These are phyloP conservation scores for Penicillium corylophilum DNA, from an alignment of 2,329 filamentous ascomycete species.

Conservation along the genomic window DNA sequence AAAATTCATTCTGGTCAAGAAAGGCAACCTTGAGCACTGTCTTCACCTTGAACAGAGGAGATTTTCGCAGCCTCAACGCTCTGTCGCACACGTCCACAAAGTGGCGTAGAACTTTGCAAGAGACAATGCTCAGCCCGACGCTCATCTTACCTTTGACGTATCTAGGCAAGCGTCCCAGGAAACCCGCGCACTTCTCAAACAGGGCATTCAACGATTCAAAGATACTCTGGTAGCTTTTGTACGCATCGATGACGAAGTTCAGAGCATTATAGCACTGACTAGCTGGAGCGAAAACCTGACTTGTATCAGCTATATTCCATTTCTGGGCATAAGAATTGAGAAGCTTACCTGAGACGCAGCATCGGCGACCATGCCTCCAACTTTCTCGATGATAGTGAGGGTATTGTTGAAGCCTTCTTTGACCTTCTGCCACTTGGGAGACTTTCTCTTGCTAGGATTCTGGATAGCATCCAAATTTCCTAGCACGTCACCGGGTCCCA, in stretches of 20 bases:
- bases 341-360: background rate
- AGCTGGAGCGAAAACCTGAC: constrained; percentile 19
- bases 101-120: constrained; percentile 18
- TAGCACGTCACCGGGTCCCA: background rate
- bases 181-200: constrained; percentile 15
- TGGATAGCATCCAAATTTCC: background rate
- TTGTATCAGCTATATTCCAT: background rate
- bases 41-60: constrained; percentile 10
- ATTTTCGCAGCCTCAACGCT: constrained; percentile 15
- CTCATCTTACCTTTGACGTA: constrained; percentile 19
- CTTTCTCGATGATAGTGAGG: background rate
- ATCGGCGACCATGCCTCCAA: background rate
- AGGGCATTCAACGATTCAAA: constrained; percentile 20
- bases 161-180: constrained; percentile 17
- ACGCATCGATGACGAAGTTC: constrained; percentile 20
- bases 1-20: constrained; percentile 19
- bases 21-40: constrained; percentile 19
- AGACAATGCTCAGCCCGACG: constrained; percentile 16
- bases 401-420: background rate
- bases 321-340: background rate
- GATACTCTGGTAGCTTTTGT: constrained; percentile 19
- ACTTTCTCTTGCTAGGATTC: background rate
- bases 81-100: constrained; percentile 24
- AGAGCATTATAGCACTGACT: constrained; percentile 24
- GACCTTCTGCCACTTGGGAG: background rate